phyloP scores from a whole-genome alignment of 73 alveolate species.

The Paramecium pentaurelia region DNA sequence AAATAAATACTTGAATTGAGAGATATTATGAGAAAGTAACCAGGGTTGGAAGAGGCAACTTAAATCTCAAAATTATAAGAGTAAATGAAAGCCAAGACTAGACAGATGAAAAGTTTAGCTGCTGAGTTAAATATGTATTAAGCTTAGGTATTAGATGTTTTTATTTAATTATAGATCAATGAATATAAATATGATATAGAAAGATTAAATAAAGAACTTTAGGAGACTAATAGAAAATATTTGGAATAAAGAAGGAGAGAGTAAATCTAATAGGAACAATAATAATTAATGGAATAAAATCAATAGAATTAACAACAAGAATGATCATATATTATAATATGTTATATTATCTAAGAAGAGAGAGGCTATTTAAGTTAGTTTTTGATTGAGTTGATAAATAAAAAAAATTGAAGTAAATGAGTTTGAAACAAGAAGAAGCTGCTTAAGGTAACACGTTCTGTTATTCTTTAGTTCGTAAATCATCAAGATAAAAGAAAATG shows the following conservation, averaged over 20 bases:
- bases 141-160: conserved; percentile 72
- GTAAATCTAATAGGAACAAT: conserved; percentile 49
- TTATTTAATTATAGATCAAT: conserved; percentile 53
- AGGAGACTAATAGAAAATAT: conserved; percentile 88
- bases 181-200: conserved; percentile 93
- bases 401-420: neutral
- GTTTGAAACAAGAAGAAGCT: neutral
- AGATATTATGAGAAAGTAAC: conserved; percentile 88
- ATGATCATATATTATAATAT: neutral
- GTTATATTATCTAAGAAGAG: neutral
- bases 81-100: conserved; percentile 86
- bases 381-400: neutral
- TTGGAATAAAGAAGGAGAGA: conserved; percentile 88
- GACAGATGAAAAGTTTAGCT: conserved; percentile 92
- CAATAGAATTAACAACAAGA: conserved; percentile 2
- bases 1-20: conserved; percentile 85
- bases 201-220: conserved; percentile 91
- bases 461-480: neutral
- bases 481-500: conserved; percentile 21
- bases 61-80: conserved; percentile 81
- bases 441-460: neutral
- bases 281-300: neutral
- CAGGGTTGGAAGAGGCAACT: conserved; percentile 95
- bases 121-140: conserved; percentile 95
- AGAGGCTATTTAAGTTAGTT: neutral